Conservation (phyloP, 352 stramenopile genomes). For the Halophytophthora batemanensis region DNA sequence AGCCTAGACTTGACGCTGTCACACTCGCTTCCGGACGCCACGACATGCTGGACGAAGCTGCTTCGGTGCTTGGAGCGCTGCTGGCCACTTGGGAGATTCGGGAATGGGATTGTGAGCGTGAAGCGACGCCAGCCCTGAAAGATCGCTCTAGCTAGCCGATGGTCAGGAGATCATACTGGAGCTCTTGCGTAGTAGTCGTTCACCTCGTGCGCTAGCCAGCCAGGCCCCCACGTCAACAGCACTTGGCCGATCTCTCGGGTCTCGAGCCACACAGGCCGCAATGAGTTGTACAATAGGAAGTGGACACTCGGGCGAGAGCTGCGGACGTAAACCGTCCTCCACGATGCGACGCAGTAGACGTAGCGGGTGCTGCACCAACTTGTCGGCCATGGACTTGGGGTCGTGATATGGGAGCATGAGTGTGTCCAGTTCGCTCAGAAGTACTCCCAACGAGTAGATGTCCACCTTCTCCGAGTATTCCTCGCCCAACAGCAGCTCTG, state of each 20-base stretch:
- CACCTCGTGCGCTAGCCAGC: conserved; percentile 30
- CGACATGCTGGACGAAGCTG: conserved; percentile 12
- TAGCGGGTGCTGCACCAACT: conserved; percentile 49
- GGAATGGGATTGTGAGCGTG: neutral
- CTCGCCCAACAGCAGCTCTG: conserved; percentile 58
- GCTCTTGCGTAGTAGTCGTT: conserved; percentile 35
- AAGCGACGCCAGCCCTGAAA: neutral
- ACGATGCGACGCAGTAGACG: conserved; percentile 59
- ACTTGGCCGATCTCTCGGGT: conserved; percentile 46
- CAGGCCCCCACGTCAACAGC: conserved; percentile 44
- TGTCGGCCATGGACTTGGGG: conserved; percentile 30
- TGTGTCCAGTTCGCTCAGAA: conserved; percentile 74
- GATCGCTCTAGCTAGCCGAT: neutral
- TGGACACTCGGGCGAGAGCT: conserved; percentile 50
- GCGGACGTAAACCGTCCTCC: conserved; percentile 51
- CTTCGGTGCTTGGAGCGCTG: neutral
- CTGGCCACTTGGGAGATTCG: no score
- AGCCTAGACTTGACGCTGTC: conserved; percentile 4
- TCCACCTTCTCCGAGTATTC: conserved; percentile 74
- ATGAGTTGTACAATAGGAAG: conserved; percentile 59
- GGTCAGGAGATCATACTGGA: conserved; percentile 24
- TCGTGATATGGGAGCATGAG: conserved; percentile 69
- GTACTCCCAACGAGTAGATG: conserved; percentile 77
- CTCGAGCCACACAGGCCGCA: conserved; percentile 45
- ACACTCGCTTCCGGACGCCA: conserved; percentile 1